Evolutionary conservation across 495 filamentous ascomycete species (phyloP).

Genomic region (Pseudotulostoma volvatum): DNA sequence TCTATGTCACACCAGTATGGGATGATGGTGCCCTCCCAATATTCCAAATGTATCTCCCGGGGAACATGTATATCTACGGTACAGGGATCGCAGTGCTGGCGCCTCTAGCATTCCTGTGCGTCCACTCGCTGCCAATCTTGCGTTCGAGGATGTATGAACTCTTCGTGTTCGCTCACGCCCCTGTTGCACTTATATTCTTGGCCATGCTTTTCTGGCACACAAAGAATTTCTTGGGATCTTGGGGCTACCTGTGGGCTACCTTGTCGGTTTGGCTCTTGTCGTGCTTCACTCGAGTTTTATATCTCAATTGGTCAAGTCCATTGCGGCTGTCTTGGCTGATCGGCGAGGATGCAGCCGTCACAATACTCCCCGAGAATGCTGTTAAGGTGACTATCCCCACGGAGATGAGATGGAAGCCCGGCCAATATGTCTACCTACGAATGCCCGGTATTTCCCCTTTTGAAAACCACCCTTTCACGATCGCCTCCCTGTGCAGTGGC

Average conservation of each 20-base stretch:
- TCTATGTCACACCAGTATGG: slow-evolving; percentile 77
- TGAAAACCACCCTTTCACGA: slow-evolving; percentile 92
- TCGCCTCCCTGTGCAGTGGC: slow-evolving; percentile 71
- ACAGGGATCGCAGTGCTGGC: slow-evolving; percentile 77
- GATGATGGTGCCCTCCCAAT: slow-evolving; percentile 52
- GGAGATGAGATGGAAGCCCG: slow-evolving; percentile 81
- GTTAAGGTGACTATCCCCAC: slow-evolving; percentile 89
- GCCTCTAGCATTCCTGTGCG: slow-evolving; percentile 62
- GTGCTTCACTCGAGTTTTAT: slow-evolving; percentile 48
- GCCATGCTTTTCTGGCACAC: slow-evolving; percentile 92
- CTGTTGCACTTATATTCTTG: slow-evolving; percentile 64
- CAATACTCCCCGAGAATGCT: slow-evolving; percentile 75
- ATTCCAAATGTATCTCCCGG: slow-evolving; percentile 48
- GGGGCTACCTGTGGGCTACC: slow-evolving; percentile 77
- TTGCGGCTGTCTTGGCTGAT: slow-evolving; percentile 62
- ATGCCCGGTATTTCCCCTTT: slow-evolving; percentile 82
- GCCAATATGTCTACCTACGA: slow-evolving; percentile 86
- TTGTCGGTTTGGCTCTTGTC: slow-evolving; percentile 60
- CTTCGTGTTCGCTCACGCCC: slow-evolving; percentile 68
- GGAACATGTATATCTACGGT: slow-evolving; percentile 56
- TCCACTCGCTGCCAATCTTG: slow-evolving; percentile 62
- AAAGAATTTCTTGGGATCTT: slow-evolving; percentile 79
- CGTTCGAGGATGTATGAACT: slow-evolving; percentile 58
- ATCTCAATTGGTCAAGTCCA: slow-evolving; percentile 77
- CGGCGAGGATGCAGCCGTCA: slow-evolving; percentile 77